Base-by-base conservation (phyloP, 805 yeast genomes). In the Debaryomyces hansenii region DNA sequence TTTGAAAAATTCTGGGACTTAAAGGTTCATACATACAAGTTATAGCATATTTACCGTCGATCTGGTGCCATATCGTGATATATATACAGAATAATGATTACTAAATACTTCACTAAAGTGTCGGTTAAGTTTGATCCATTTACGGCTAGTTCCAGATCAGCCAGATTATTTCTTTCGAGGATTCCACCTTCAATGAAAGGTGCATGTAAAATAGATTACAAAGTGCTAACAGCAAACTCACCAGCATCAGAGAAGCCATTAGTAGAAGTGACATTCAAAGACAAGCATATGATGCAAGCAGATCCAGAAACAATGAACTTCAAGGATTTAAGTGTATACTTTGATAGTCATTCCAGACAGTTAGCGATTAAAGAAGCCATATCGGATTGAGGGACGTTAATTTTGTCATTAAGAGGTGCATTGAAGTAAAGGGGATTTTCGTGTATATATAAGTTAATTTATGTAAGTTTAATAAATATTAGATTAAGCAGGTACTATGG, bases 291-390 rank as follows among this genome's bases (percentile, higher is more conserved):
- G 4, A 66, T 88, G 68, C 78, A 75, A 44, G 81, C 82, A 5
- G 87, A 90, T 60, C 96, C 96, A 8, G 63, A 75, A 2, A 59
- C 56, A 6, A 64, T 78, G 58, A 69, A 70, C 6, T 78, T 87
- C 48, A 72, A 66, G 16, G 96, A 90, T 53, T 67, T 90, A 55
- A 69, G 79, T 8, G 83, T 81, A 44, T 64, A 75, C 49, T 82
- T 92, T 53, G 95, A 91, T 62, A 75, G 87, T 46, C 95, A 91
- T 60, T 89, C 96, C 8, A 82, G 96, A 66, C 79, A 82, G 57
- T 69, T 91, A 56, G 83, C 83, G 49, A 74, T 90, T 55, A 76
- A 87, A 58, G 96, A 90, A 49, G 85, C 85, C 49, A 81, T 87
- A 42, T 41, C 57, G 9, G 64, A 58, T 36, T 58, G 18, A 54